Evolutionary conservation across 1,284 basidiomycete species (phyloP).

Genomic region (Rhodotorula sp.): DNA sequence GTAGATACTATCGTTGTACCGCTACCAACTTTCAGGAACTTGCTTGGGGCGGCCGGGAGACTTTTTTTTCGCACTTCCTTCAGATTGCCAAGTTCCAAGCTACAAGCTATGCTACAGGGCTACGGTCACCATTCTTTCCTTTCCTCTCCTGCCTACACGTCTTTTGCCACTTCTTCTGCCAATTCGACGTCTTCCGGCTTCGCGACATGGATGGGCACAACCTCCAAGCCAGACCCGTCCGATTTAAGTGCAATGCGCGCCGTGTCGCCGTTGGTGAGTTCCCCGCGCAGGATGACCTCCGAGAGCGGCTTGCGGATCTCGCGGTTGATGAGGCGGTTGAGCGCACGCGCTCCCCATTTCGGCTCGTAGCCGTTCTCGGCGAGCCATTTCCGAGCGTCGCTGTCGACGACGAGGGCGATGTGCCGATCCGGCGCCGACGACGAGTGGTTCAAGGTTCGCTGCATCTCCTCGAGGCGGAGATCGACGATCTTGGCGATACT

Average conservation of each 20-base stretch:
- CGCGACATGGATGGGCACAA: conserved; percentile 9
- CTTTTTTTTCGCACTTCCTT: no score
- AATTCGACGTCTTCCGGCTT: conserved; percentile 23
- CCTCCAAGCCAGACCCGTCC: conserved; percentile 29
- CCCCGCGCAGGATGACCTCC: conserved; percentile 35
- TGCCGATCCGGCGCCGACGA: conserved; percentile 50
- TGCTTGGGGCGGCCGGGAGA: no score
- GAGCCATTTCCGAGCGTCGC: conserved; percentile 67
- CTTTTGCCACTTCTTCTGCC: not conserved
- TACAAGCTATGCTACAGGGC: no score
- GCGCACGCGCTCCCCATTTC: conserved; percentile 75
- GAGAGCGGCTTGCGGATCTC: conserved; percentile 45
- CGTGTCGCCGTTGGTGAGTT: conserved; percentile 35
- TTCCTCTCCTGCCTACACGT: not conserved
- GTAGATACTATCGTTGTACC: no score
- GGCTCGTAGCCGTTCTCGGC: conserved; percentile 78
- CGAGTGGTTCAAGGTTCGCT: conserved; percentile 59
- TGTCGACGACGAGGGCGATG: conserved; percentile 70
- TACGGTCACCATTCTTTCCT: no score
- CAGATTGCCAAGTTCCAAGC: no score
- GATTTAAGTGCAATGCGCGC: conserved; percentile 32
- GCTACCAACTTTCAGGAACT: no score
- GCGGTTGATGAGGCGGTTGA: conserved; percentile 47
- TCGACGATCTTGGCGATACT: conserved; percentile 75
- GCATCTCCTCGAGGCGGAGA: conserved; percentile 71